Evolutionary conservation across 352 stramenopile genomes (phyloP), one percentile per base, ranked within the genome.

Genomic region (Globisporangium radiosum): DNA sequence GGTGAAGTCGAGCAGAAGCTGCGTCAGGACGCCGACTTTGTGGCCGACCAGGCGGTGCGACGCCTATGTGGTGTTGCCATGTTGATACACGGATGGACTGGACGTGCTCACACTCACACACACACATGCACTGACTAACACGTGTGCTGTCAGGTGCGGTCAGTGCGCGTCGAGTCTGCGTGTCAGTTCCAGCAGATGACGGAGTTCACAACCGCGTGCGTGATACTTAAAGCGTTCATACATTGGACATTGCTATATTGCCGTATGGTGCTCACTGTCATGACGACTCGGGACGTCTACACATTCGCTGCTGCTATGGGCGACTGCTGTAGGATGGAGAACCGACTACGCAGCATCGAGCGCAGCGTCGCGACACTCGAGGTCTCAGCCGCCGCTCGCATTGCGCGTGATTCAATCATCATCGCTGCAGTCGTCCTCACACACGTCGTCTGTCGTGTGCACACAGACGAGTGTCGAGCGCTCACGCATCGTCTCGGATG

Each of bases 1-100:
- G 59, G 66, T 9, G 65, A 76, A 58, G 68, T 78, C 1, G 73
- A 81, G 42, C 63, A 66, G 17, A 77, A 77, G 44, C 56, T 81
- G 4, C 63, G 69, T 0, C 59, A 73, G 13, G 73, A 81, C 33
- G 70, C 69, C 5, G 69, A 77, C 47, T 52, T 63, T 13, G 63
- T 71, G 3, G 63, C 66, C 10, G 66, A 76, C 33, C 64, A 73
- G 54, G 71, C 71, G 36, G 71, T 79, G 61, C 39, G 55, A 7
- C 10, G 3, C 25, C 25, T 25, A 25, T 25, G 25, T 25, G 25
- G 25, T 25, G 25, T 13, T 33, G 36, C 8, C 3, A 10, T 36
- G 4, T 19, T 2, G 13, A 52, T 9, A 0, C 13, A 17, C 13
- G 19, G 25, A 37, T 8, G 45, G 44, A 10, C 38, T 48, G 19